Evolutionary conservation across 257 asterid species (phyloP), one percentile per base, ranked within the genome.

Genomic region (Paulownia fortunei): DNA sequence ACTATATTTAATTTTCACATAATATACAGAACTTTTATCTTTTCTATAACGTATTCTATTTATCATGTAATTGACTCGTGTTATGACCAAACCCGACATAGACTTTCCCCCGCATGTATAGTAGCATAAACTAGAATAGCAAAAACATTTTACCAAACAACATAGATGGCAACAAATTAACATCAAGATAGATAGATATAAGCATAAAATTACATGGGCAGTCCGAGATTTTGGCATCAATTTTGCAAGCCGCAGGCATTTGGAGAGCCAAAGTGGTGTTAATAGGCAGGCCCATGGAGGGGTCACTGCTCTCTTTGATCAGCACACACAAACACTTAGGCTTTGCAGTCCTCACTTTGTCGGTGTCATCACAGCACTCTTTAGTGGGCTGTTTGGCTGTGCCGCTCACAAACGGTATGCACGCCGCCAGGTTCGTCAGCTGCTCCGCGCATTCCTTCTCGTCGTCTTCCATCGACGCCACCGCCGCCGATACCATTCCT

Each of bases 281-380:
- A 16, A 90, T 85, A 2, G 91, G 93, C 32, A 90, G 86, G 1
- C 95, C 92, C 56, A 90, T 73, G 0, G 92, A 88, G 2, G 92
- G 90, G 67, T 90, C 90, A 0, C 86, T 84, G 81, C 93, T 90
- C 77, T 90, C 95, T 65, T 88, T 90, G 76, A 90, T 88, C 10
- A 90, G 88, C 72, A 88, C 95, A 61, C 95, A 90, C 66, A 88
- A 77, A n/a, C 95, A 90, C 82, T 88, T 90, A 0, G 95, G 95
- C 73, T 90, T 84, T 0, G 89, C 88, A 47, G 73, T 78, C 58
- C 52, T 82, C 16, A 90, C 76, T 73, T 90, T 86, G 81, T 46
- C 34, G 47, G 91, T 84, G 77, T 81, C 86, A 4, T 82, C 87
- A 34, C 95, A 88, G 46, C 96, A 90, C 46, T 88, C 85, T 11